A percentile compares a stretch with the other conserved stretches of the same genome.
phyloP scores from a whole-genome alignment of 202 grass and related monocot genomes.

The Eragrostis tef region DNA sequence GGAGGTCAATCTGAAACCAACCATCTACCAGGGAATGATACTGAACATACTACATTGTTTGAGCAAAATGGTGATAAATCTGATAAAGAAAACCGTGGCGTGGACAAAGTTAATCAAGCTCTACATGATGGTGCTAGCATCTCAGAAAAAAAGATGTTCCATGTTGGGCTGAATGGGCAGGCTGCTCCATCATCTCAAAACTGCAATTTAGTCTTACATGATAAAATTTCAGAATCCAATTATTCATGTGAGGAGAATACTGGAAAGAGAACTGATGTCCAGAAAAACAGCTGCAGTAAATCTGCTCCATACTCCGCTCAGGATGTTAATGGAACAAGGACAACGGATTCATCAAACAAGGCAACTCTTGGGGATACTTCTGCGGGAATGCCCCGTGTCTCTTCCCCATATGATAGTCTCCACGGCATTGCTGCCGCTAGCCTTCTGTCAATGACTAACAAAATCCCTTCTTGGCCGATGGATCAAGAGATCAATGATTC shows the following conservation, averaged over 20 bases:
- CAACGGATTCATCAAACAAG: slow-evolving; percentile 28
- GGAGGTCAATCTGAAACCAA: slow-evolving; percentile 41
- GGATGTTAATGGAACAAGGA: slow-evolving; percentile 5
- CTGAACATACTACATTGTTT: slow-evolving; percentile 1
- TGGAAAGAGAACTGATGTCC: slow-evolving; percentile 25
- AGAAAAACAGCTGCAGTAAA: not conserved
- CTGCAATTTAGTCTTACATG: slow-evolving; percentile 40
- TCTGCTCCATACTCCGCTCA: slow-evolving; percentile 23
- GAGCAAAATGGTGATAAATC: slow-evolving; percentile 7
- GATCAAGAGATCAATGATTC: slow-evolving; percentile 34
- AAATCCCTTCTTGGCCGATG: slow-evolving; percentile 16
- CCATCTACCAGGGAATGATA: slow-evolving; percentile 23
- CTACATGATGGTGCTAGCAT: slow-evolving; percentile 34
- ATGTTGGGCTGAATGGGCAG: slow-evolving; percentile 17
- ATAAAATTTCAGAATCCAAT: slow-evolving; percentile 33
- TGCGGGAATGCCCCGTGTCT: slow-evolving; percentile 30
- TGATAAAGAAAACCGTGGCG: slow-evolving; percentile 19
- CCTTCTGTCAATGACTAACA: not conserved
- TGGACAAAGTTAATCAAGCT: slow-evolving; percentile 36
- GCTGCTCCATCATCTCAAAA: slow-evolving; percentile 14
- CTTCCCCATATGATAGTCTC: slow-evolving; percentile 34
- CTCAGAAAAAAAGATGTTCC: slow-evolving; percentile 16
- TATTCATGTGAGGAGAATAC: slow-evolving; percentile 38
- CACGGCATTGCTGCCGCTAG: slow-evolving; percentile 24
- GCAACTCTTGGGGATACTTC: slow-evolving; percentile 17